A percentile compares a stretch with the other conserved stretches of the same genome.
These are phyloP conservation scores for Colletotrichum sp. DNA, from an alignment of 2,329 filamentous ascomycete genomes.

Conservation along the genomic window DNA sequence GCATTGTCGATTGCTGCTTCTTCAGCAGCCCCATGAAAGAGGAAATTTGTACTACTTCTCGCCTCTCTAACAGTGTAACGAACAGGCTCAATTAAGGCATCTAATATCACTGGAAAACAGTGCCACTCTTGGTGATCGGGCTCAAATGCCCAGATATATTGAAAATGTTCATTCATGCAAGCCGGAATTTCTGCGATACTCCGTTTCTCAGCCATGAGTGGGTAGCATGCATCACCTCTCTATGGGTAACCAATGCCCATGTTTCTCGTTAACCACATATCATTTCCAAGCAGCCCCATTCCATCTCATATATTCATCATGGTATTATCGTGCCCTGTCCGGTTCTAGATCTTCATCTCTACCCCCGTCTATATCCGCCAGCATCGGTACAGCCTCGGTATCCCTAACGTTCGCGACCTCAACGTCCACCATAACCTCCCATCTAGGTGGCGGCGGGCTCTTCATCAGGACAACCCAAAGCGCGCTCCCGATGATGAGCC, in stretches of 20 bases:
- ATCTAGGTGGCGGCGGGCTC: slow-evolving; percentile 33
- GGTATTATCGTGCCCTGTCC: not conserved
- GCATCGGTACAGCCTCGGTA: slow-evolving; percentile 45
- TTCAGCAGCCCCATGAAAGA: not conserved
- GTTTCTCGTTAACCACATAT: not conserved
- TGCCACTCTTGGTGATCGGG: not conserved
- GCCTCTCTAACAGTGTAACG: not conserved
- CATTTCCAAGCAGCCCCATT: not conserved
- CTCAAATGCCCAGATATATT: not conserved
- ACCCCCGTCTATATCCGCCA: slow-evolving; percentile 33
- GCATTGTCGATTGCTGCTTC: not conserved
- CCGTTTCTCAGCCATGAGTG: not conserved
- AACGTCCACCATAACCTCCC: slow-evolving; percentile 37
- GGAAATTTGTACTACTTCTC: no score
- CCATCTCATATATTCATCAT: not conserved
- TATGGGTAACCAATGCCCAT: not conserved
- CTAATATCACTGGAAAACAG: not conserved
- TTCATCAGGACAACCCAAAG: slow-evolving; percentile 55
- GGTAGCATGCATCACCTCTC: not conserved
- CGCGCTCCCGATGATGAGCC: slow-evolving; percentile 58
- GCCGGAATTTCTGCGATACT: not conserved
- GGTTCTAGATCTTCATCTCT: slow-evolving; percentile 26
- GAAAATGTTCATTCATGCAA: not conserved
- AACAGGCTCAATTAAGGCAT: not conserved
- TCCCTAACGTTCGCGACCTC: slow-evolving; percentile 30